These are phyloP conservation scores for Phylloporus arenicola DNA, from an alignment of 768 basidiomycete genomes.

Conservation along the genomic window DNA sequence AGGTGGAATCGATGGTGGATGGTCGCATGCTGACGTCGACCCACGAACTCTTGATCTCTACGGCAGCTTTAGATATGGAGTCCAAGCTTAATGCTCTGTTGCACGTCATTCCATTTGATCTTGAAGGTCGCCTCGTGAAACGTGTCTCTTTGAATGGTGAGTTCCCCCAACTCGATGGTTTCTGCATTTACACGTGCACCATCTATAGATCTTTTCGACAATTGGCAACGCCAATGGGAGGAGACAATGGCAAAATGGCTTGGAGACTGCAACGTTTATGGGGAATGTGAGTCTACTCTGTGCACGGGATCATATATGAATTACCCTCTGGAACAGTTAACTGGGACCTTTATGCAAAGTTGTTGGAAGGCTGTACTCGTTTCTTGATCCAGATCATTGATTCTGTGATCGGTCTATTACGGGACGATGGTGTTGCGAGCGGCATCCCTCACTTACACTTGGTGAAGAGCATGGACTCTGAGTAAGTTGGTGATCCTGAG, in stretches of 20 bases:
- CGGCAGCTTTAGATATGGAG: slow-evolving; percentile 53
- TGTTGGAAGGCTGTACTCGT: slow-evolving; percentile 37
- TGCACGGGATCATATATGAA: neutral
- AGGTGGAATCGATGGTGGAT: slow-evolving; percentile 48
- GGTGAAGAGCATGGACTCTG: slow-evolving; percentile 33
- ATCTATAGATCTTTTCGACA: slow-evolving; percentile 22
- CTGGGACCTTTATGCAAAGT: slow-evolving; percentile 48
- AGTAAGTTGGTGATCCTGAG: slow-evolving; percentile 27
- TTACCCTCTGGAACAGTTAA: slow-evolving; percentile 38
- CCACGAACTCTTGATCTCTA: slow-evolving; percentile 46
- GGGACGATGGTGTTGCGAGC: slow-evolving; percentile 16
- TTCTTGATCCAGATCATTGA: slow-evolving; percentile 38
- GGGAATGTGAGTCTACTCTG: slow-evolving; percentile 40
- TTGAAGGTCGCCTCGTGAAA: slow-evolving; percentile 52
- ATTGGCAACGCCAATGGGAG: slow-evolving; percentile 23
- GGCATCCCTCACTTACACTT: slow-evolving; percentile 35
- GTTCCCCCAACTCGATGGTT: slow-evolving; percentile 1
- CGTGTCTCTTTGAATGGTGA: slow-evolving; percentile 44
- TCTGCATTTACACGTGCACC: neutral
- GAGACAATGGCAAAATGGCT: slow-evolving; percentile 18
- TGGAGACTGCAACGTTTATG: slow-evolving; percentile 26
- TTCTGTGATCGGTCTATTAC: slow-evolving; percentile 28
- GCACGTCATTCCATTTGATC: slow-evolving; percentile 43
- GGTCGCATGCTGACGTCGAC: slow-evolving; percentile 39
- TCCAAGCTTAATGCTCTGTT: slow-evolving; percentile 44